Evolutionary conservation across 148 eudicot genomes (phyloP).

Genomic region (Camellia lanceoleosa): DNA sequence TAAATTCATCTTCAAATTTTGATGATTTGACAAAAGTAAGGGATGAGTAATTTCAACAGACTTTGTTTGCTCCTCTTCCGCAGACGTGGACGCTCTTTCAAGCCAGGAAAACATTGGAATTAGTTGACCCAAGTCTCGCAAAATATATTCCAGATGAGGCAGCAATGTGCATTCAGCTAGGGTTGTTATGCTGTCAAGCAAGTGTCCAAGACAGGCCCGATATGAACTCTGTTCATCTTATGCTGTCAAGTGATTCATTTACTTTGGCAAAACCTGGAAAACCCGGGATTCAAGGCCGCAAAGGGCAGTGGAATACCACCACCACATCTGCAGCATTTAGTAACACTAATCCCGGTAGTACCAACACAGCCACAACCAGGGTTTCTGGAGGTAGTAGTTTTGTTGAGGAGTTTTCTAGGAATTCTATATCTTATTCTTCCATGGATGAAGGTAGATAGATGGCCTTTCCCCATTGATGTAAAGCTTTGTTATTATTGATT

Average conservation of each 20-base stretch:
- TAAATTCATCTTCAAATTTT: no score
- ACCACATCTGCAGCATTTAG: slow-evolving; percentile 33
- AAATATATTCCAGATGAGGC: slow-evolving; percentile 44
- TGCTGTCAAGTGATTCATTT: slow-evolving; percentile 67
- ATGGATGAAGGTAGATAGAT: slow-evolving; percentile 66
- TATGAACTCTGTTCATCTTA: slow-evolving; percentile 68
- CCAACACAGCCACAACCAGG: slow-evolving; percentile 30
- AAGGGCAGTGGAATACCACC: slow-evolving; percentile 35
- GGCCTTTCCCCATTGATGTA: background rate
- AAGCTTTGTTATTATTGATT: no score
- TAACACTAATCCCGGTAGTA: slow-evolving; percentile 24
- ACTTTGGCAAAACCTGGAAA: slow-evolving; percentile 59
- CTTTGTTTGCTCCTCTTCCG: background rate
- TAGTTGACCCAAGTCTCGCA: slow-evolving; percentile 51
- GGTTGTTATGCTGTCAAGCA: slow-evolving; percentile 77
- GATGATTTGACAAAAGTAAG: no score
- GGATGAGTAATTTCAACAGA: background rate
- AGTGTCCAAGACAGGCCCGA: slow-evolving; percentile 63
- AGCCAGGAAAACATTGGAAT: slow-evolving; percentile 46
- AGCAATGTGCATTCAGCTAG: slow-evolving; percentile 78
- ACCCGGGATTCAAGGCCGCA: slow-evolving; percentile 76
- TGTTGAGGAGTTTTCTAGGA: slow-evolving; percentile 63
- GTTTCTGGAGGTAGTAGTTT: slow-evolving; percentile 29
- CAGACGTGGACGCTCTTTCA: slow-evolving; percentile 72
- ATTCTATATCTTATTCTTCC: slow-evolving; percentile 76